Evolutionary conservation across 805 yeast genomes (phyloP), one percentile per base, ranked within the genome.

Genomic region (Groenewaldozyma salmanticensis): DNA sequence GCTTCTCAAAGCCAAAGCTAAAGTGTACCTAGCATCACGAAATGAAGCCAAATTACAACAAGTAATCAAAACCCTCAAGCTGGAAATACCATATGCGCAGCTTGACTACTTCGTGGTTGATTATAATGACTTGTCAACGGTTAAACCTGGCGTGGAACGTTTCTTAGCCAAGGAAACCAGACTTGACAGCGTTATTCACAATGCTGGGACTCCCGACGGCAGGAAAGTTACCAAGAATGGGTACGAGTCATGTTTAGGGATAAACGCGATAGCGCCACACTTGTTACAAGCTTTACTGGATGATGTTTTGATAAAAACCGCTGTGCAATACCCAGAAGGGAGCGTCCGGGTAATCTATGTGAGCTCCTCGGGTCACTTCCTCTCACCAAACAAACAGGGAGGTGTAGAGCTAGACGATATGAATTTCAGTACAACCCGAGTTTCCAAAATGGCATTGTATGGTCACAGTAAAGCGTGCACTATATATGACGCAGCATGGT

Each of bases 241-340:
- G 4, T 63, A 58, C 42, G 77, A 73, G 39, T 40, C 59, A 29
- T 71, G 67, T 40, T 53, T 70, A 32, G 77, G 74, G 6, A 64
- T 67, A 15, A 74, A 73, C 51, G 63, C 52, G 15, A 47, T 74
- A 11, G 77, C 70, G 1, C 70, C 72, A 21, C 68, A 62, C 39
- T 51, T 70, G n/a, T 53, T 73, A 17, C 66, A 70, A 45, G 60
- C 60, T 40, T 51, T 60, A 20, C 50, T 70, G 37, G 59, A 57
- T 19, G 70, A 70, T 5, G 44, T 68, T 3, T 44, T 73, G 15
- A 42, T 60, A 19, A 49, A 58, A 19, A 55, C 70, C 2, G 59
- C 65, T 2, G 43, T 53, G 33, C 41, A 42, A 2, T 51, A 56
- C 9, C 50, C 55, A 15, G 44, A 53, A 1, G 51, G 48, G 34